Conservation (phyloP, 2,329 filamentous ascomycete species). For the Leptodontidium sp. region DNA sequence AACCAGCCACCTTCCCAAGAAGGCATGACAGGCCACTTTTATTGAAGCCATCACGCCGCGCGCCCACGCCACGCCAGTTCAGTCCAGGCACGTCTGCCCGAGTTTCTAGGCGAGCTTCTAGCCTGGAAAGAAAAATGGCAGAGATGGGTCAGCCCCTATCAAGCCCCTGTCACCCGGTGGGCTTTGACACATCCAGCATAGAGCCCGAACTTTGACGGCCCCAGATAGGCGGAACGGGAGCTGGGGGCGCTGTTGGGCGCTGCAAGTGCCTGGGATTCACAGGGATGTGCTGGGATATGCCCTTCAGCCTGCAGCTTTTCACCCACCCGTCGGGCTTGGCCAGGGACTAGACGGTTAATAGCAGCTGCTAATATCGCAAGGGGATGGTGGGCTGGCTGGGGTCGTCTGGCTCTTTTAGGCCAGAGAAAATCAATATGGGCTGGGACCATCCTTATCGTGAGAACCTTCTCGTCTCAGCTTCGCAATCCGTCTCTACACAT, state of each 20-base stretch:
- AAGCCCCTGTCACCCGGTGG: slow-evolving; percentile 22
- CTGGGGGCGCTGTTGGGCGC: background rate
- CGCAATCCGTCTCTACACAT: slow-evolving; percentile 12
- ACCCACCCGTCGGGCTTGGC: slow-evolving; percentile 21
- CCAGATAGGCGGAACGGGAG: slow-evolving; percentile 23
- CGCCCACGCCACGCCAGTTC: background rate
- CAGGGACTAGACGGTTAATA: slow-evolving; percentile 23
- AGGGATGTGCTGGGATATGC: background rate
- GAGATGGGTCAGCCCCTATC: background rate
- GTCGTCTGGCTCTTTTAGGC: slow-evolving; percentile 13
- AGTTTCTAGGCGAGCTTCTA: slow-evolving; percentile 3
- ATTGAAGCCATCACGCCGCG: slow-evolving; percentile 5
- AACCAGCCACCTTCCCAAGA: background rate
- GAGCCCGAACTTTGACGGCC: slow-evolving; percentile 23
- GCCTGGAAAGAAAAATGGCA: background rate
- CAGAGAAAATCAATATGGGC: slow-evolving; percentile 14
- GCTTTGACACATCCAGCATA: slow-evolving; percentile 29
- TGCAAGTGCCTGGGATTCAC: background rate
- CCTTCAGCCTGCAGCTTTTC: slow-evolving; percentile 19
- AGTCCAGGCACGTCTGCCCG: background rate
- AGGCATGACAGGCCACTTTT: background rate
- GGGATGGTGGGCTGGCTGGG: slow-evolving; percentile 11
- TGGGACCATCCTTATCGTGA: slow-evolving; percentile 28
- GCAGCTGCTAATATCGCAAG: slow-evolving; percentile 6
- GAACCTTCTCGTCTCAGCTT: slow-evolving; percentile 10